Evolutionary conservation across 1,284 basidiomycete species (phyloP).

Genomic region (Erythrobasidium hasegawianum): DNA sequence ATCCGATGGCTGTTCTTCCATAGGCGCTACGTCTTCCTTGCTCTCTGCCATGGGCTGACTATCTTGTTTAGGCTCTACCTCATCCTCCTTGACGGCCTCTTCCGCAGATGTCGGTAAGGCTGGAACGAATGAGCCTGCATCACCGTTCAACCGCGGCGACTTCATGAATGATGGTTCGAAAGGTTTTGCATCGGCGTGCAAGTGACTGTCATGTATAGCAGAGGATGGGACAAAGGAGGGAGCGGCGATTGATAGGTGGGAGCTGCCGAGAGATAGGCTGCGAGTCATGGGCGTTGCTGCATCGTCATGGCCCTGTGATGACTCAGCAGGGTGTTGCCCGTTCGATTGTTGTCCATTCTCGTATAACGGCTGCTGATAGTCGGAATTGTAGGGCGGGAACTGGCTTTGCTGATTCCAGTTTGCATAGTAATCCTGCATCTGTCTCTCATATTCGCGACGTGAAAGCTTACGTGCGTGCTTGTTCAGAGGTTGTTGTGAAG

Average conservation of each 20-base stretch:
- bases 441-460: slow-evolving; percentile 2
- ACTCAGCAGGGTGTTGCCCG: neutral
- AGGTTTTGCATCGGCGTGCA: slow-evolving; percentile 18
- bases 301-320: neutral
- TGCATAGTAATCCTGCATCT: slow-evolving; percentile 15
- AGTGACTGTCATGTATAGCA: slow-evolving; percentile 1
- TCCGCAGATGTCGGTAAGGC: slow-evolving; percentile 1
- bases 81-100: slow-evolving; percentile 8
- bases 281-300: neutral
- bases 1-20: too few relatives aligned
- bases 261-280: neutral
- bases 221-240: too few relatives aligned
- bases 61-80: neutral
- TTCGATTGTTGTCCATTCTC: too few relatives aligned
- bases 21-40: too few relatives aligned
- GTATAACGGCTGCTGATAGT: too few relatives aligned
- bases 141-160: slow-evolving; percentile 11
- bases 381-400: too few relatives aligned
- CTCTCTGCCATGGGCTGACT: neutral
- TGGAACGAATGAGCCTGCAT: slow-evolving; percentile 14
- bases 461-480: slow-evolving; percentile 1
- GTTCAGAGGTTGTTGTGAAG: neutral
- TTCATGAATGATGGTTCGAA: slow-evolving; percentile 19
- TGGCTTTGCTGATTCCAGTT: slow-evolving; percentile 4
- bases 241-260: too few relatives aligned